phyloP scores from a whole-genome alignment of 2,329 filamentous ascomycete species.

The Aurifilum marmelostoma region DNA sequence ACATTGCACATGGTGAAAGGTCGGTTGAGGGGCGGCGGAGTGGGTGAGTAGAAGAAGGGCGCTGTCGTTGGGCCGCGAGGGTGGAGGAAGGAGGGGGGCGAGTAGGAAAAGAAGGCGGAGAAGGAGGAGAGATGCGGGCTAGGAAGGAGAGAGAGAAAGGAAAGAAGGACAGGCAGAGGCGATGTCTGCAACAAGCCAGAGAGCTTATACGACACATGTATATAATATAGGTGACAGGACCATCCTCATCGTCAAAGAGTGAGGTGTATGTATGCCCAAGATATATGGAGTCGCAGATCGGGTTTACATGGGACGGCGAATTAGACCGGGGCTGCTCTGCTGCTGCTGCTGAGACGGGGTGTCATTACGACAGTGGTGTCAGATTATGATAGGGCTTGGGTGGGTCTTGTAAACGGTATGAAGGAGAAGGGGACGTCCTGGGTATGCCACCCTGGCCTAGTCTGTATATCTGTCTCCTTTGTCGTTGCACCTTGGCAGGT shows the following conservation, averaged over 20 bases:
- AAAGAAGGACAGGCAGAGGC: background rate
- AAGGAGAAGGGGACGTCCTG: conserved; percentile 12
- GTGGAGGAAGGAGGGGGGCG: background rate
- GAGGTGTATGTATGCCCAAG: conserved; percentile 10
- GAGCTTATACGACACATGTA: background rate
- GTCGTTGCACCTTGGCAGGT: background rate
- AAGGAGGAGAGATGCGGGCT: no score
- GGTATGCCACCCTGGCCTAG: conserved; percentile 2
- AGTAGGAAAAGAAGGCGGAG: background rate
- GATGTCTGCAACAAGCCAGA: background rate
- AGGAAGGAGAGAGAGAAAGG: background rate
- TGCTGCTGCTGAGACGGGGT: conserved; percentile 14
- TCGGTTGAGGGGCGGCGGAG: background rate
- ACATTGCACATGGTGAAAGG: conserved; percentile 60
- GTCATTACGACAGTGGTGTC: conserved; percentile 19
- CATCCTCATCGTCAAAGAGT: background rate
- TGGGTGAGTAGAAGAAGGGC: no score
- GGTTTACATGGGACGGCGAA: conserved; percentile 12
- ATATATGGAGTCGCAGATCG: conserved; percentile 22
- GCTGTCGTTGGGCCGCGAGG: no score
- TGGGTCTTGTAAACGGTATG: conserved; percentile 21
- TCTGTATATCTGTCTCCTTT: background rate
- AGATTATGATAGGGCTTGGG: conserved; percentile 22
- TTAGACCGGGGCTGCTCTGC: conserved; percentile 9
- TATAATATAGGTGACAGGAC: background rate